A percentile compares a stretch with the other conserved stretches of the same genome.
These are phyloP conservation scores for Cyclanthera cordifolia DNA, from an alignment of 306 rosid species.

Conservation along the genomic window DNA sequence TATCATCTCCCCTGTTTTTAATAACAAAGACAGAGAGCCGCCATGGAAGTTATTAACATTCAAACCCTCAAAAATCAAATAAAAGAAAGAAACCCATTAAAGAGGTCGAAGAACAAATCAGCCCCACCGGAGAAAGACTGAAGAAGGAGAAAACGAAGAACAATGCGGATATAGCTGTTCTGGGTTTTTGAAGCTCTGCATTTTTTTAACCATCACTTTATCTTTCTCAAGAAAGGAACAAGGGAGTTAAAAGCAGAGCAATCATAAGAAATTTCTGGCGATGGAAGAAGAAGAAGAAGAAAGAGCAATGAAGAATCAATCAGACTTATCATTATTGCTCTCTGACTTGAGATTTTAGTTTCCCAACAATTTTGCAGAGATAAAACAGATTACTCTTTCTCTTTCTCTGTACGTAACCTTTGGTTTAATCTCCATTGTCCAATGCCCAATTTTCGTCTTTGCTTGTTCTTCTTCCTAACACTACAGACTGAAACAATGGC, in stretches of 20 bases:
- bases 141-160: slow-evolving; percentile 20
- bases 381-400: slow-evolving; percentile 28
- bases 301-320: slow-evolving; percentile 1
- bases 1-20: slow-evolving; percentile 60
- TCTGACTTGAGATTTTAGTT: slow-evolving; percentile 70
- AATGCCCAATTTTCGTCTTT: not conserved
- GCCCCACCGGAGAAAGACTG: slow-evolving; percentile 41
- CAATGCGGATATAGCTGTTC: slow-evolving; percentile 32
- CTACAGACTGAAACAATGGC: not conserved
- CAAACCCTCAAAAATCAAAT: not conserved
- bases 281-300: not conserved
- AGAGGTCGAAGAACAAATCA: not conserved
- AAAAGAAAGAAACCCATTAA: not conserved
- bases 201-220: no score
- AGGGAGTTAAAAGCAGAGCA: not conserved
- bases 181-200: slow-evolving; percentile 62
- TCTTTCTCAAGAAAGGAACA: slow-evolving; percentile 6
- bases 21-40: not conserved
- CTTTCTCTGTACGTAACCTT: slow-evolving; percentile 11
- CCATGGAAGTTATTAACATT: not conserved
- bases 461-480: not conserved
- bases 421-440: slow-evolving; percentile 4
- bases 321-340: slow-evolving; percentile 45
- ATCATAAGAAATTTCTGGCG: not conserved
- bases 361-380: slow-evolving; percentile 33